phyloP scores from a whole-genome alignment of 495 filamentous ascomycete genomes.

The Pyronema domesticum region DNA sequence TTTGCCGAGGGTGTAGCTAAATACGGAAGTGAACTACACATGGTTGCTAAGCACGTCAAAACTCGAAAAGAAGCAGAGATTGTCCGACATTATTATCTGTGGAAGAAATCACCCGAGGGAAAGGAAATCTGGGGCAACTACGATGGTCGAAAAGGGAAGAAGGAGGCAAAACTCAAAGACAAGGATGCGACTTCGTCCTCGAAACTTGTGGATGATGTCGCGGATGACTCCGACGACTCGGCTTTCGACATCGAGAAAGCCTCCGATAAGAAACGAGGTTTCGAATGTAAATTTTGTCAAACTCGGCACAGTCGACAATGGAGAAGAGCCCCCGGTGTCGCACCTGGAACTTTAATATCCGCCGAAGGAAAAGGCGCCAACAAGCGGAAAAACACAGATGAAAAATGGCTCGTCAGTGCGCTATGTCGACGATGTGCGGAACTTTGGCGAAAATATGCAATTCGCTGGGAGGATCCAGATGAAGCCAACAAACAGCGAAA shows the following conservation, averaged over 20 bases:
- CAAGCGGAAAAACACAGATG: constrained; percentile 49
- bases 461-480: constrained; percentile 91
- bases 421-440: constrained; percentile 79
- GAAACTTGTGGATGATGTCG: constrained; percentile 77
- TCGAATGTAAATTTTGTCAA: constrained; percentile 87
- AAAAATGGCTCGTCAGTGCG: constrained; percentile 55
- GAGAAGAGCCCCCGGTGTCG: constrained; percentile 66
- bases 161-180: constrained; percentile 49
- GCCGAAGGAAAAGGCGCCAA: constrained; percentile 41
- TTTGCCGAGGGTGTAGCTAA: constrained; percentile 88
- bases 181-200: constrained; percentile 41
- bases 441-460: constrained; percentile 84
- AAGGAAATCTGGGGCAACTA: constrained; percentile 79
- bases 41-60: constrained; percentile 69
- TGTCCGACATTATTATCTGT: constrained; percentile 87
- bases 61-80: constrained; percentile 59
- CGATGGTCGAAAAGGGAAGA: constrained; percentile 70
- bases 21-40: constrained; percentile 76
- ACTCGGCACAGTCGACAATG: constrained; percentile 70
- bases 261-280: constrained; percentile 51
- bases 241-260: constrained; percentile 91
- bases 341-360: constrained; percentile 52
- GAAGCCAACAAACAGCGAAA: constrained; percentile 81
- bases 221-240: constrained; percentile 85
- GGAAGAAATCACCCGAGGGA: constrained; percentile 87